phyloP scores from a whole-genome alignment of 495 filamentous ascomycete species.

The Xylaria sp. region DNA sequence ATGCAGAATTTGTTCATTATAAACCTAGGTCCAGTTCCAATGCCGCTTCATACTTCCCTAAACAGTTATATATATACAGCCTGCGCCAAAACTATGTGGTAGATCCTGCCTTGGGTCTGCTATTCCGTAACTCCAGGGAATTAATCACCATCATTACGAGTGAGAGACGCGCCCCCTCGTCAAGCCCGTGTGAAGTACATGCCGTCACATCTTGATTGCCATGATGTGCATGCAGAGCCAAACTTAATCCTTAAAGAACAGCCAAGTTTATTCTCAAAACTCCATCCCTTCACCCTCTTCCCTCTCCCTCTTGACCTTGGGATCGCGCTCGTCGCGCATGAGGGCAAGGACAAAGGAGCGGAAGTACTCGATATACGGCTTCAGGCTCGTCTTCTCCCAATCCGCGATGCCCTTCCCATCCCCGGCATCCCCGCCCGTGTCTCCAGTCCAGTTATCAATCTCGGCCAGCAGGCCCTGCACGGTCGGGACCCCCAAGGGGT shows the following conservation, averaged over 20 bases:
- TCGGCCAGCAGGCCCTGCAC: constrained; percentile 79
- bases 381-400: constrained; percentile 96
- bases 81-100: background rate
- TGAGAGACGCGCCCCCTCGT: background rate
- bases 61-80: background rate
- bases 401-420: constrained; percentile 65
- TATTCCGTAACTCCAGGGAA: constrained; percentile 6
- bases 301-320: constrained; percentile 74
- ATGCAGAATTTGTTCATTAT: background rate
- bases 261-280: constrained; percentile 49
- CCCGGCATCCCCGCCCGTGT: constrained; percentile 11
- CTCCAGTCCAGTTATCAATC: constrained; percentile 73
- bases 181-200: background rate
- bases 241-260: background rate
- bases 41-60: background rate
- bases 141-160: background rate
- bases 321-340: constrained; percentile 79
- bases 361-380: constrained; percentile 91
- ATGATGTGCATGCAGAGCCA: constrained; percentile 5
- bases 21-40: background rate
- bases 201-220: background rate
- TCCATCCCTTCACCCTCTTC: constrained; percentile 63
- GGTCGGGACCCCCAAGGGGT: constrained; percentile 86
- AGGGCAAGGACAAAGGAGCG: constrained; percentile 77
- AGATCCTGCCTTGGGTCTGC: background rate